phyloP scores from a whole-genome alignment of 768 basidiomycete genomes.

The Suillus tomentosus region DNA sequence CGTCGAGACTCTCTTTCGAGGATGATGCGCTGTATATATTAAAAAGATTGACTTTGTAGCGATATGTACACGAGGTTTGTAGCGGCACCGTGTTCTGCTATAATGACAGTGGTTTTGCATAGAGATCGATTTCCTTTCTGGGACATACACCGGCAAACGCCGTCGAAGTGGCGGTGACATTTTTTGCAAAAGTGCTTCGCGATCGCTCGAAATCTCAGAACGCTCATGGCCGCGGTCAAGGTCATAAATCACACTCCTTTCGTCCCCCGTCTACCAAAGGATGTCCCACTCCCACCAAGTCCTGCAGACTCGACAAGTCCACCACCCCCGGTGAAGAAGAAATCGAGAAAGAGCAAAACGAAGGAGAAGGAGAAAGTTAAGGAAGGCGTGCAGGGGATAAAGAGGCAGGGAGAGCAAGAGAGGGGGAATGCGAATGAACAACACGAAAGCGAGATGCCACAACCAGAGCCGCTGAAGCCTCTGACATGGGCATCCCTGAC shows the following conservation, averaged over 20 bases:
- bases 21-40: background rate
- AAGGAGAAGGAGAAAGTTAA: constrained; percentile 41
- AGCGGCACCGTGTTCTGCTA: constrained; percentile 1
- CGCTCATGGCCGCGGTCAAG: constrained; percentile 20
- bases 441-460: constrained; percentile 24
- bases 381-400: constrained; percentile 19
- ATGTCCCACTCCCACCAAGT: constrained; percentile 35
- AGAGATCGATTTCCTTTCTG: background rate
- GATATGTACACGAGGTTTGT: constrained; percentile 10
- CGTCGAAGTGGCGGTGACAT: constrained; percentile 15
- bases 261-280: constrained; percentile 38
- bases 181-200: constrained; percentile 14
- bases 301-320: constrained; percentile 22
- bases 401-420: constrained; percentile 16
- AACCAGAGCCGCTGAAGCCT: constrained; percentile 16
- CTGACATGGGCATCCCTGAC: constrained; percentile 77
- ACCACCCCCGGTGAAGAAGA: constrained; percentile 25
- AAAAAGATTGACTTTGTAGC: constrained; percentile 1
- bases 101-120: background rate
- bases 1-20: background rate
- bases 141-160: constrained; percentile 12
- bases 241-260: constrained; percentile 20
- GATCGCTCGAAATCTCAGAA: constrained; percentile 8
- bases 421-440: constrained; percentile 11
- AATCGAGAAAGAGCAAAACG: constrained; percentile 43